A percentile compares a stretch with the other conserved stretches of the same genome.
Conservation (phyloP, 1,139 yeast genomes). For the Sugiyamaella novakii region DNA sequence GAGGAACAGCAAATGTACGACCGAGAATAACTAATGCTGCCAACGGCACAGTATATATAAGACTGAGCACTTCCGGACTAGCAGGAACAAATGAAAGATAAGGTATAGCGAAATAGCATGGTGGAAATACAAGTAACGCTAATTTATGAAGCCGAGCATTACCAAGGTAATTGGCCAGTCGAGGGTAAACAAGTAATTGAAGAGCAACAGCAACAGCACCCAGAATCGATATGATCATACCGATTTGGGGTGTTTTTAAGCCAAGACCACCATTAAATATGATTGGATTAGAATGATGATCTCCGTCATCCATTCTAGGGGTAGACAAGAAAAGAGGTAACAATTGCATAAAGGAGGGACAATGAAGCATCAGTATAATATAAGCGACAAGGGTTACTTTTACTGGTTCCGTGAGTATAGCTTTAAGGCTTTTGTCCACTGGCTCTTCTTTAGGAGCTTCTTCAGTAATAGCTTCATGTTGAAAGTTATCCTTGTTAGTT, state of each 20-base stretch:
- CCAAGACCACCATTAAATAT: conserved; percentile 55
- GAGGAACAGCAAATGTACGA: conserved; percentile 39
- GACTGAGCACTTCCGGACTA: conserved; percentile 50
- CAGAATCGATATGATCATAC: conserved; percentile 55
- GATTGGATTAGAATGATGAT: conserved; percentile 42
- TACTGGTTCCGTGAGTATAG: conserved; percentile 36
- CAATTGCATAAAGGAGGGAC: conserved; percentile 57
- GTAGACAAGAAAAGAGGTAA: conserved; percentile 62
- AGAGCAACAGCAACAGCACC: conserved; percentile 58
- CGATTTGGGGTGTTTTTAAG: conserved; percentile 52
- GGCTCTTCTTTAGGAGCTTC: conserved; percentile 19
- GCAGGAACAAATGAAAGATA: conserved; percentile 49
- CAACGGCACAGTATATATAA: conserved; percentile 21
- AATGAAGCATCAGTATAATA: conserved; percentile 49
- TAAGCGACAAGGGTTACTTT: conserved; percentile 33
- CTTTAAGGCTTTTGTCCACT: conserved; percentile 20
- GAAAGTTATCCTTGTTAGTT: not conserved
- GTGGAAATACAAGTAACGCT: conserved; percentile 51
- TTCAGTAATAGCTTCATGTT: conserved; percentile 2
- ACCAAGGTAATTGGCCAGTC: conserved; percentile 53
- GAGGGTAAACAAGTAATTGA: conserved; percentile 56
- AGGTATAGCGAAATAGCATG: conserved; percentile 55
- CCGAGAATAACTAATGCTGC: conserved; percentile 33
- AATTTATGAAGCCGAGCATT: conserved; percentile 51
- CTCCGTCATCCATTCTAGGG: conserved; percentile 41